Base-by-base conservation (phyloP, 768 basidiomycete species). In the Leccinum obscurum region DNA sequence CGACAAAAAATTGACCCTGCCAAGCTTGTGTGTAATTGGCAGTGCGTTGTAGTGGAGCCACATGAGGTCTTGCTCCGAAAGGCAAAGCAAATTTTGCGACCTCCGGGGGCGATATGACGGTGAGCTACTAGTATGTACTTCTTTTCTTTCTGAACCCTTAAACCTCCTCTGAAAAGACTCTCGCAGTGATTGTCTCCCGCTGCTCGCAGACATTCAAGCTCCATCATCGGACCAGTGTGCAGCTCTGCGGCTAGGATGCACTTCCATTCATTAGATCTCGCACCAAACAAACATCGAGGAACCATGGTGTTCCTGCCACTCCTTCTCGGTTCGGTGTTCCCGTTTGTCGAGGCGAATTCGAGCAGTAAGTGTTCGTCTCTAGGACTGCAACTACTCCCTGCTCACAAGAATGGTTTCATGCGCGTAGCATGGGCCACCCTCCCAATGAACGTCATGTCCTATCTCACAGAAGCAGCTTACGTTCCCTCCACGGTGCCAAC, bases 361-460 rank as follows among this genome's bases (percentile, higher is more conserved):
- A n/a, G 41, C 41, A 41, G 41, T 41, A 41, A 15, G 41, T 41
- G n/a, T n/a, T n/a, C n/a, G 41, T n/a, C 39, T 41, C 41, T 41
- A 41, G n/a, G 41, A n/a, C 41, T n/a, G n/a, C n/a, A 5, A n/a
- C 41, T 41, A 41, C 9, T 37, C 41, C 17, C n/a, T 41, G n/a
- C 39, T 41, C 17, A 41, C 41, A 41, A 41, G 8, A 4, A n/a
- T n/a, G 41, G n/a, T 41, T n/a, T 9, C 41, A 41, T 41, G 9
- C 4, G 41, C n/a, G 41, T 54, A 72, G 71, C 72, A 49, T 72
- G 26, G 26, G 26, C 26, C 26, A 54, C 56, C 11, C 59, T 72
- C 9, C 71, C 63, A 20, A 68, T 72, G 68, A 64, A 37, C 15
- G 70, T 71, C 14, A 51, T 20, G 32, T 44, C 62, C 10, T 58